These are phyloP conservation scores for Suillus cothurnatus DNA, from an alignment of 768 basidiomycete genomes.

Conservation along the genomic window DNA sequence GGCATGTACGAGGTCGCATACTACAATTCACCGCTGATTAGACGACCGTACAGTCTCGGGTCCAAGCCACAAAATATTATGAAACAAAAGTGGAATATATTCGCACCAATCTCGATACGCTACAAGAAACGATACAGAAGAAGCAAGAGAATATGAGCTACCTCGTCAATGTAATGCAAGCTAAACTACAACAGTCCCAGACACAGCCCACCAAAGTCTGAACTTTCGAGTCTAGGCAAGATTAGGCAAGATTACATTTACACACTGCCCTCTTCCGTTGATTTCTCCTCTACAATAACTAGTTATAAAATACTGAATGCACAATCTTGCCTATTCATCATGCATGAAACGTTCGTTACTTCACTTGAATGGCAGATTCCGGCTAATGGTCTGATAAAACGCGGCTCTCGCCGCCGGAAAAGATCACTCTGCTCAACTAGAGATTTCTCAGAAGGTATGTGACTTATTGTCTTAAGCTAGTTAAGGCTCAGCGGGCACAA, in stretches of 20 bases:
- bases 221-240: slow-evolving; percentile 1
- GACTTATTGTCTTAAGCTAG: background rate
- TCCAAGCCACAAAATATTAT: slow-evolving; percentile 83
- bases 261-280: background rate
- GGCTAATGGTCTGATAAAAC: background rate
- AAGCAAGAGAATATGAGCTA: slow-evolving; percentile 89
- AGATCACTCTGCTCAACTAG: background rate
- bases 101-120: slow-evolving; percentile 75
- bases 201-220: background rate
- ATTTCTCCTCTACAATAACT: background rate
- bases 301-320: background rate
- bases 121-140: slow-evolving; percentile 88
- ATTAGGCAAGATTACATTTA: slow-evolving; percentile 8
- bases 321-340: background rate
- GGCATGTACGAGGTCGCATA: slow-evolving; percentile 44
- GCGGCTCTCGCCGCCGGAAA: background rate
- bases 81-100: slow-evolving; percentile 80
- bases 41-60: slow-evolving; percentile 61
- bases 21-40: background rate
- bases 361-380: background rate
- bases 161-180: slow-evolving; percentile 72
- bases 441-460: background rate
- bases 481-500: background rate
- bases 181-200: slow-evolving; percentile 45
- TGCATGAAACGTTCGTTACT: background rate